These are phyloP conservation scores for Geranomyces michiganensis DNA, from an alignment of 192 early-diverging fungal genomes.

Conservation along the genomic window DNA sequence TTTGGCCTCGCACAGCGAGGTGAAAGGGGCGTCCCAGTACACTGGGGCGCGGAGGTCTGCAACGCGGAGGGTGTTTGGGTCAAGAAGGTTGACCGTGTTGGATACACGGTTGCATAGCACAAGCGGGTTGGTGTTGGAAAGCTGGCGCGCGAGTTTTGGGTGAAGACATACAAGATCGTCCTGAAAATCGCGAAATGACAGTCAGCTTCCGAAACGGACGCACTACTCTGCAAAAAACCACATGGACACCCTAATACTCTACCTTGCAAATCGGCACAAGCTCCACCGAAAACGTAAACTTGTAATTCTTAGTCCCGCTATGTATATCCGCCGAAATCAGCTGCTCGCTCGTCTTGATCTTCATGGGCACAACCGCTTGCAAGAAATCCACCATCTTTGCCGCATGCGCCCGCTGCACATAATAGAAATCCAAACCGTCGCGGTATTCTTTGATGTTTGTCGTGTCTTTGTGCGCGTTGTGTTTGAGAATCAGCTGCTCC, in stretches of 20 bases:
- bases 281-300: slow-evolving; percentile 96
- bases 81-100: slow-evolving; percentile 84
- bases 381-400: slow-evolving; percentile 97
- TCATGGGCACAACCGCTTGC: slow-evolving; percentile 78
- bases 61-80: slow-evolving; percentile 79
- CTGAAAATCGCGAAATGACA: slow-evolving; percentile 11
- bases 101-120: slow-evolving; percentile 82
- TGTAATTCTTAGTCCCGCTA: slow-evolving; percentile 87
- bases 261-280: slow-evolving; percentile 91
- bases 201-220: neutral
- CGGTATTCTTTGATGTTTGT: slow-evolving; percentile 96
- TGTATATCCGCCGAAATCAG: slow-evolving; percentile 96
- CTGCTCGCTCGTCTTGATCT: slow-evolving; percentile 90
- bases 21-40: slow-evolving; percentile 88
- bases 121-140: slow-evolving; percentile 86
- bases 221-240: neutral
- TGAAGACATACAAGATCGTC: slow-evolving; percentile 92
- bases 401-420: slow-evolving; percentile 83
- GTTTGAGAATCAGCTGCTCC: slow-evolving; percentile 98
- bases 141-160: slow-evolving; percentile 77
- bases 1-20: slow-evolving; percentile 72
- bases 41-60: slow-evolving; percentile 73
- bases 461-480: slow-evolving; percentile 95
- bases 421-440: slow-evolving; percentile 98
- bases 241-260: neutral